These are phyloP conservation scores for Capronia epimyces DNA, from an alignment of 2,329 filamentous ascomycete species.

Conservation along the genomic window DNA sequence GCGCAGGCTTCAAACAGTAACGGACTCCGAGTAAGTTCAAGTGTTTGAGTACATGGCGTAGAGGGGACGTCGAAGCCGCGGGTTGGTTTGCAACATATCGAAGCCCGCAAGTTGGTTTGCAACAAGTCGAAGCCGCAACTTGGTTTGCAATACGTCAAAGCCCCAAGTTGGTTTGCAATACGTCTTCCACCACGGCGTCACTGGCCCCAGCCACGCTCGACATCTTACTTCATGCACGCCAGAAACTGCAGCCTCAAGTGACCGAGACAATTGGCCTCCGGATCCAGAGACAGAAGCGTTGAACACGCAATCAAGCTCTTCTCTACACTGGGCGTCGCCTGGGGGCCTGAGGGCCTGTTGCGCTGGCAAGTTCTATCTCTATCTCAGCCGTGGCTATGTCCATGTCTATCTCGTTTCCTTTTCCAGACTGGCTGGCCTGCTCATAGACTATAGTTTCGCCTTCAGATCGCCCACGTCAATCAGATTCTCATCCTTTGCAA, in stretches of 20 bases:
- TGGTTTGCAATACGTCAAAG: too few species aligned
- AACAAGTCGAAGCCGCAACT: too few species aligned
- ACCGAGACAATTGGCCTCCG: not conserved
- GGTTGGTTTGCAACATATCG: too few species aligned
- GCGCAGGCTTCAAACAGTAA: not conserved
- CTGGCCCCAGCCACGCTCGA: not conserved
- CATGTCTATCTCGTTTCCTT: not conserved
- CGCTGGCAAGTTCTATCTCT: not conserved
- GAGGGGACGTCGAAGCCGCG: too few species aligned
- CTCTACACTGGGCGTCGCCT: too few species aligned
- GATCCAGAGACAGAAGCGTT: too few species aligned
- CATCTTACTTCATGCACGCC: not conserved
- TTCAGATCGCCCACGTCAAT: constrained; percentile 16
- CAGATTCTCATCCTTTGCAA: constrained; percentile 63
- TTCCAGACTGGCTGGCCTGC: not conserved
- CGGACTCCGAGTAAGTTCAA: not conserved
- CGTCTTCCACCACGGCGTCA: constrained; percentile 4
- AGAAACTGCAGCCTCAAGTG: not conserved
- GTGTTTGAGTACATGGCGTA: not conserved
- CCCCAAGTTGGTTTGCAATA: too few species aligned
- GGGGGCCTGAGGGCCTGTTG: too few species aligned
- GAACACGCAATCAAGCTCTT: too few species aligned
- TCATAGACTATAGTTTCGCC: constrained; percentile 25
- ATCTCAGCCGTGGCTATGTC: not conserved
- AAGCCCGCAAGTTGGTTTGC: too few species aligned